Percentiles rank a stretch among this genome's conserved stretches.
Conservation (phyloP, 495 filamentous ascomycete genomes). For the Massariosphaeria phaeospora region DNA sequence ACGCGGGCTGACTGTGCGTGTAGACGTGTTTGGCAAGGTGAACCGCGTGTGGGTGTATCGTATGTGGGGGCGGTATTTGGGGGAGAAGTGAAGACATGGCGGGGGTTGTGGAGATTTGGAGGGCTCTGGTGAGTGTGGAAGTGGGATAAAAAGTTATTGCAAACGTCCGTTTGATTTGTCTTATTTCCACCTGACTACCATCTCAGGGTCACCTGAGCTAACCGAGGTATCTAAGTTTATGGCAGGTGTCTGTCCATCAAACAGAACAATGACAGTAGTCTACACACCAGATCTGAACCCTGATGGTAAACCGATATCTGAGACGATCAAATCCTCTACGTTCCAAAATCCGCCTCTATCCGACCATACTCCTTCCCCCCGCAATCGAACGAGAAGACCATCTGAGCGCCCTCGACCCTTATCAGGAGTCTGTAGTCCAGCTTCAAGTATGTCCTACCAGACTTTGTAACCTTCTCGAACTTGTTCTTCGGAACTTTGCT, state of each 20-base stretch:
- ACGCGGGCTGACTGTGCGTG: neutral
- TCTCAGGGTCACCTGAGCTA: too few relatives aligned
- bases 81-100: neutral
- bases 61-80: constrained; percentile 15
- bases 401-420: neutral
- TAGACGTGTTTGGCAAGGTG: constrained; percentile 23
- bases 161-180: too few relatives aligned
- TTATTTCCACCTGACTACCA: too few relatives aligned
- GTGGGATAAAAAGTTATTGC: too few relatives aligned
- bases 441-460: neutral
- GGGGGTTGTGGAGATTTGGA: neutral
- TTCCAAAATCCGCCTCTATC: neutral
- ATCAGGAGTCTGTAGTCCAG: neutral
- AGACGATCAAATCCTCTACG: too few relatives aligned
- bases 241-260: too few relatives aligned
- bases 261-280: too few relatives aligned
- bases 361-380: neutral
- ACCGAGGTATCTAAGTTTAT: too few relatives aligned
- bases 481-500: neutral
- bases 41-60: constrained; percentile 16
- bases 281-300: too few relatives aligned
- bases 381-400: constrained; percentile 1
- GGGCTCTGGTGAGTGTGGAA: too few relatives aligned
- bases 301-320: too few relatives aligned
- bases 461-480: neutral